phyloP scores from a whole-genome alignment of 202 grass and related monocot species.

The Hordeum pubiflorum region DNA sequence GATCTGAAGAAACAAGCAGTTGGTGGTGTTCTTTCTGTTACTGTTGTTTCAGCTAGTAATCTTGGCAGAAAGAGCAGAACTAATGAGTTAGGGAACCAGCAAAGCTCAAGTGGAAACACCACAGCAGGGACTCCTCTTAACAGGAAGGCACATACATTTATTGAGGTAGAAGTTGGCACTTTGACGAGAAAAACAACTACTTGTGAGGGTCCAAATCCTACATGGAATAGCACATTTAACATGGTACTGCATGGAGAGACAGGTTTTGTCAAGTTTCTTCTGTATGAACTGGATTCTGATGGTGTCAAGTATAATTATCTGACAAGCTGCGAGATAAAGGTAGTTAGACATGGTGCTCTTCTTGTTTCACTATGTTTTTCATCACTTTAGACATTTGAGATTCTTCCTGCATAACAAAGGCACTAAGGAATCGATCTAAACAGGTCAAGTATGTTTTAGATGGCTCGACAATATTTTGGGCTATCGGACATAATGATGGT shows the following conservation, averaged over 20 bases:
- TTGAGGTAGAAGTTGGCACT: constrained; percentile 90
- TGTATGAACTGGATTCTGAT: constrained; percentile 77
- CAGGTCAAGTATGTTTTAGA: constrained; percentile 92
- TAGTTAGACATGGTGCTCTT: constrained; percentile 21
- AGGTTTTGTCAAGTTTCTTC: constrained; percentile 75
- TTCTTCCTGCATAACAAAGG: constrained; percentile 16
- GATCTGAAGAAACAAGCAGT: constrained; percentile 72
- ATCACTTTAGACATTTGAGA: constrained; percentile 7
- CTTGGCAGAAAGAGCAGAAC: constrained; percentile 28
- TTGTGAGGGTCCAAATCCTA: constrained; percentile 54
- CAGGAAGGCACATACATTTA: constrained; percentile 39
- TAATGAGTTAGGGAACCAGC: constrained; percentile 38
- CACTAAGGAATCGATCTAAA: constrained; percentile 32
- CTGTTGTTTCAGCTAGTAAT: constrained; percentile 79
- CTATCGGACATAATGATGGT: constrained; percentile 65
- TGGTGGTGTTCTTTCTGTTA: constrained; percentile 77
- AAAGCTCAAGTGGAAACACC: constrained; percentile 34
- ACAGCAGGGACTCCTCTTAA: constrained; percentile 26
- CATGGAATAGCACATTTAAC: constrained; percentile 79
- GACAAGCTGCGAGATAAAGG: constrained; percentile 92
- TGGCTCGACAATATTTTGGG: constrained; percentile 94
- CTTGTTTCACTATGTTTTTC: constrained; percentile 3
- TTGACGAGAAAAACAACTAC: constrained; percentile 78
- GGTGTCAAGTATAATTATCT: constrained; percentile 80
- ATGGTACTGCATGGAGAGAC: constrained; percentile 85